Percentiles rank a stretch among this genome's conserved stretches.
These are phyloP conservation scores for Pythium folliculosum DNA, from an alignment of 352 stramenopile genomes.

Conservation along the genomic window DNA sequence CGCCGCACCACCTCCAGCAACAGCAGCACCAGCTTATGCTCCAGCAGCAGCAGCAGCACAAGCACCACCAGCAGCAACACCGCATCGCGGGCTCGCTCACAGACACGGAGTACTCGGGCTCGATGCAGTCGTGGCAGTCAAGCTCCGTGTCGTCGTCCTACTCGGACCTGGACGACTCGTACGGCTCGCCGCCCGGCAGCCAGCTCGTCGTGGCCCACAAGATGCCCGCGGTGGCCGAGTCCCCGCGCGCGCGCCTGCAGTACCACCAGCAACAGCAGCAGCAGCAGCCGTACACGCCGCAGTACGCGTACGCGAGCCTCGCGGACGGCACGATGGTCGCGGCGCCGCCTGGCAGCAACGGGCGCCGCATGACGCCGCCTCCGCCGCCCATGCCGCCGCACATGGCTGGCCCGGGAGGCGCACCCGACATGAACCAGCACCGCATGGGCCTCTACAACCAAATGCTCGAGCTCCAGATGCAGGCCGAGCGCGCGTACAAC, in stretches of 20 bases:
- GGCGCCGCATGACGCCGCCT: background rate
- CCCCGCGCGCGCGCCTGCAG: slow-evolving; percentile 18
- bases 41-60: background rate
- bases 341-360: slow-evolving; percentile 8
- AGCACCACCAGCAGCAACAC: background rate
- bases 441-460: slow-evolving; percentile 74
- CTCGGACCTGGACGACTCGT: slow-evolving; percentile 56
- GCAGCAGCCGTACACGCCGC: slow-evolving; percentile 17
- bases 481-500: slow-evolving; percentile 67
- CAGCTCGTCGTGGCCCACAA: slow-evolving; percentile 35
- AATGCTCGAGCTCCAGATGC: slow-evolving; percentile 75
- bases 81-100: slow-evolving; percentile 39
- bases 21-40: background rate
- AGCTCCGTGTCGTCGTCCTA: slow-evolving; percentile 54
- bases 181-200: slow-evolving; percentile 16
- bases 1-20: background rate
- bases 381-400: slow-evolving; percentile 34
- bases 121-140: slow-evolving; percentile 59
- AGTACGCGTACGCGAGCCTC: slow-evolving; percentile 23
- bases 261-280: slow-evolving; percentile 19
- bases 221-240: slow-evolving; percentile 49
- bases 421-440: slow-evolving; percentile 34
- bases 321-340: slow-evolving; percentile 14
- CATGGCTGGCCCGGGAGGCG: slow-evolving; percentile 18
- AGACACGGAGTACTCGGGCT: slow-evolving; percentile 62